These are phyloP conservation scores for Malus hybrid DNA, from an alignment of 331 rosid genomes.

Conservation along the genomic window DNA sequence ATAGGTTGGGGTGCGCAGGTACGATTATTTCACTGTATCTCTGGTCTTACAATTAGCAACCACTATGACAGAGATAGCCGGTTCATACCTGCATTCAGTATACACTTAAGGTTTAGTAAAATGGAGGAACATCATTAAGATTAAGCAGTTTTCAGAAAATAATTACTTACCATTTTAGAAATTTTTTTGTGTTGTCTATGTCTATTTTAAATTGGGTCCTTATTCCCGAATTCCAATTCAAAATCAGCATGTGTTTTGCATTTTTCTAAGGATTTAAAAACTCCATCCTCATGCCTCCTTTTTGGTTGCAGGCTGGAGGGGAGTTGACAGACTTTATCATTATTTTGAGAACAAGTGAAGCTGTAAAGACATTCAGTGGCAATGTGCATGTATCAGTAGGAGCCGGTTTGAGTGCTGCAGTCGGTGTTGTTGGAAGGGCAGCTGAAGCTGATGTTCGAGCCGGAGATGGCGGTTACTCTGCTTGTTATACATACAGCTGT, in stretches of 20 bases:
- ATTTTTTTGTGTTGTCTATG: background rate
- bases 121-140: background rate
- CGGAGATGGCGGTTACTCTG: slow-evolving; percentile 93
- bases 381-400: slow-evolving; percentile 80
- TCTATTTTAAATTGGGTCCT: background rate
- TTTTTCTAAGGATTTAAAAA: slow-evolving; percentile 6
- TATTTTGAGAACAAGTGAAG: slow-evolving; percentile 74
- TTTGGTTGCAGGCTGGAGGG: slow-evolving; percentile 71
- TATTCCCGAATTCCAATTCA: background rate
- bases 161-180: background rate
- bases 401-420: slow-evolving; percentile 96
- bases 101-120: background rate
- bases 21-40: slow-evolving; percentile 19
- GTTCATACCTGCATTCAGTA: background rate
- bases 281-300: background rate
- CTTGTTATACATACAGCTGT: slow-evolving; percentile 94
- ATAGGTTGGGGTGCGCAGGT: slow-evolving; percentile 99
- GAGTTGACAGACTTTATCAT: slow-evolving; percentile 90
- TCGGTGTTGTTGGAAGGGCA: slow-evolving; percentile 79
- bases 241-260: background rate
- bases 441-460: slow-evolving; percentile 92
- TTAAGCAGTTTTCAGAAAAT: too few relatives aligned
- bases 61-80: background rate
- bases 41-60: background rate
- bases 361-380: slow-evolving; percentile 81